phyloP scores from a whole-genome alignment of 2,329 filamentous ascomycete species.

The Metarhizium brunneum region DNA sequence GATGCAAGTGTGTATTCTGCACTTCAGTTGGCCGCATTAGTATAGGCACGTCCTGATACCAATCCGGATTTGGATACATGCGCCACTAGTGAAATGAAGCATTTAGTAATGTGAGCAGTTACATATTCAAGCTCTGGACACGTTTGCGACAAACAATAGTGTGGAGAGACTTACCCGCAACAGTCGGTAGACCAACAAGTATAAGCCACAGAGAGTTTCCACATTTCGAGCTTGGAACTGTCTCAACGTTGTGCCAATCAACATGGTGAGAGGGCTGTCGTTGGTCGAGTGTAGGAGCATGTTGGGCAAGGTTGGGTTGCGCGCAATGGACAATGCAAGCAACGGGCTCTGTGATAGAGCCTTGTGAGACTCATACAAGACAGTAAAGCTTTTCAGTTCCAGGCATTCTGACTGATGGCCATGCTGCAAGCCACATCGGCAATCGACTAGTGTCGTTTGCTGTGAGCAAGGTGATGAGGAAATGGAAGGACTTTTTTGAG shows the following conservation, averaged over 20 bases:
- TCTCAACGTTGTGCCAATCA: constrained; percentile 13
- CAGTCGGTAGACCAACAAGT: constrained; percentile 15
- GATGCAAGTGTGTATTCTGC: constrained; percentile 14
- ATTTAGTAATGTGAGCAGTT: background rate
- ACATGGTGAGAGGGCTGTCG: constrained; percentile 13
- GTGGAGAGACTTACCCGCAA: constrained; percentile 11
- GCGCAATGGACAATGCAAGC: constrained; percentile 11
- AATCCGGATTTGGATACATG: constrained; percentile 14
- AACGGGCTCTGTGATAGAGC: constrained; percentile 12
- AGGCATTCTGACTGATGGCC: constrained; percentile 13
- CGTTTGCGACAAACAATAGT: too few species aligned
- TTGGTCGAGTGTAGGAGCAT: constrained; percentile 15
- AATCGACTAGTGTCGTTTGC: constrained; percentile 11
- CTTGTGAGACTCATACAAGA: constrained; percentile 16
- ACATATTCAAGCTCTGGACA: too few species aligned
- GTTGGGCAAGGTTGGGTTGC: constrained; percentile 13
- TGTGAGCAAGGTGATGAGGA: constrained; percentile 6
- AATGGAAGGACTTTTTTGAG: background rate
- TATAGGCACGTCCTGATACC: constrained; percentile 11
- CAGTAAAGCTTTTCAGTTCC: constrained; percentile 15
- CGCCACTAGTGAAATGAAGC: constrained; percentile 11
- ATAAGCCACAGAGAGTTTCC: constrained; percentile 16
- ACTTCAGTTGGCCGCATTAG: constrained; percentile 14
- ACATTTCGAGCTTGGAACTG: constrained; percentile 14
- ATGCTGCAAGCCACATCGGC: constrained; percentile 17